Percentiles rank a stretch among this genome's conserved stretches.
phyloP scores from a whole-genome alignment of 2,329 filamentous ascomycete genomes.

The Scedosporium dehoogii region DNA sequence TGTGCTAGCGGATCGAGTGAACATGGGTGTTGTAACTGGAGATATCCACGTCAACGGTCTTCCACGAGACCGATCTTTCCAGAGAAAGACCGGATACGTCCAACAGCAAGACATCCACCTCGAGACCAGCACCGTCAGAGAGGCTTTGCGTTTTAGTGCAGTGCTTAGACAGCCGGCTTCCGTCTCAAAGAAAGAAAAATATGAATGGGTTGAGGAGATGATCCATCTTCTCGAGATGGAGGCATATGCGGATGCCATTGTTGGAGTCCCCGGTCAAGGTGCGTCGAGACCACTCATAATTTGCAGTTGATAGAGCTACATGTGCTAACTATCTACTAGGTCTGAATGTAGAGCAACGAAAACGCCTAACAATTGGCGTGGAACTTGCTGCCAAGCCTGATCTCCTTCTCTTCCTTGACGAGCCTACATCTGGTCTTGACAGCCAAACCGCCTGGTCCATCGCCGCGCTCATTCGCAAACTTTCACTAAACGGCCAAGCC shows the following conservation, averaged over 20 bases:
- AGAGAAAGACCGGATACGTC: conserved; percentile 61
- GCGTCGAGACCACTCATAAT: not conserved
- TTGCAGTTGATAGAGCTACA: not conserved
- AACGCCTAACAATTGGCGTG: conserved; percentile 63
- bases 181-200: conserved; percentile 25
- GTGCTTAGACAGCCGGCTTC: conserved; percentile 55
- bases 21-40: conserved; percentile 63
- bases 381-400: conserved; percentile 66
- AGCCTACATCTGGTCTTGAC: conserved; percentile 68
- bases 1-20: conserved; percentile 61
- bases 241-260: conserved; percentile 60
- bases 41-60: conserved; percentile 61
- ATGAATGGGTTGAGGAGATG: conserved; percentile 19
- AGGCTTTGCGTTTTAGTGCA: conserved; percentile 58
- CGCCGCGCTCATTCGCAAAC: conserved; percentile 58
- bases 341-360: conserved; percentile 32
- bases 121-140: conserved; percentile 57
- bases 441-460: conserved; percentile 70
- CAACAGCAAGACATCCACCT: conserved; percentile 65
- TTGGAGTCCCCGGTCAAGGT: conserved; percentile 55
- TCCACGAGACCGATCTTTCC: conserved; percentile 55
- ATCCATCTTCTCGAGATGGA: conserved; percentile 29
- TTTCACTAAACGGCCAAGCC: conserved; percentile 36
- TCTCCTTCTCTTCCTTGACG: conserved; percentile 64
- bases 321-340: not conserved